Evolutionary conservation across 805 yeast species (phyloP).

Genomic region (Yarrowia deformans): DNA sequence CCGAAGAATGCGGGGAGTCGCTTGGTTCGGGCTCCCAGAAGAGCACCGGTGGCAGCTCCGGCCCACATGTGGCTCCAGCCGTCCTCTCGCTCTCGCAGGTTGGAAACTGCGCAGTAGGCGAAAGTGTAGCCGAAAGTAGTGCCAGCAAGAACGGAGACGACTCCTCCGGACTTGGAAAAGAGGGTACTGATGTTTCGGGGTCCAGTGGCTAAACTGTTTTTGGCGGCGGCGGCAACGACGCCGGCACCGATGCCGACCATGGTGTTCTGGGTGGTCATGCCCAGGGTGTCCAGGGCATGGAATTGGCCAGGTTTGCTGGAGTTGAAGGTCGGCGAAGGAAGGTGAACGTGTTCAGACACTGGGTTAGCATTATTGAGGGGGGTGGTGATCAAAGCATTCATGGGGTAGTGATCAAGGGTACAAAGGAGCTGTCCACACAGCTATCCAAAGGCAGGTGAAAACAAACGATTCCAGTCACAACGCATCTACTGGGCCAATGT

Average conservation of each 20-base stretch:
- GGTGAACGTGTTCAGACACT: slow-evolving; percentile 36
- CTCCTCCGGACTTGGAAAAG: slow-evolving; percentile 40
- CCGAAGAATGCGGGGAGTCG: slow-evolving; percentile 56
- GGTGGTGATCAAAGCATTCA: no score
- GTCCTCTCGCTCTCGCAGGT: slow-evolving; percentile 68
- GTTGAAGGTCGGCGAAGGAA: slow-evolving; percentile 37
- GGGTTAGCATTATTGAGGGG: slow-evolving; percentile 4
- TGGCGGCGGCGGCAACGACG: slow-evolving; percentile 31
- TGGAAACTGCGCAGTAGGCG: slow-evolving; percentile 58
- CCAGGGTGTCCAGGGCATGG: slow-evolving; percentile 33
- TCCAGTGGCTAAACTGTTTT: slow-evolving; percentile 24
- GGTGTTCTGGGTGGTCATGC: slow-evolving; percentile 28
- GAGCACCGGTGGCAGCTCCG: slow-evolving; percentile 57
- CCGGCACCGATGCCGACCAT: slow-evolving; percentile 31
- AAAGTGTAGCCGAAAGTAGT: slow-evolving; percentile 59
- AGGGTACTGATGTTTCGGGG: slow-evolving; percentile 37
- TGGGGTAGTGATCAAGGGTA: no score
- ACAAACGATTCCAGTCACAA: no score
- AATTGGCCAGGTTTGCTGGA: slow-evolving; percentile 29
- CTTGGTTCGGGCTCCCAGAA: slow-evolving; percentile 52
- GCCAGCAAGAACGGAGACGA: slow-evolving; percentile 51
- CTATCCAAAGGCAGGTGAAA: no score
- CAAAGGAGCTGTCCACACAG: no score
- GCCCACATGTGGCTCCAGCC: slow-evolving; percentile 64
- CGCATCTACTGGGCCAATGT: no score